These are phyloP conservation scores for Colletotrichum tofieldiae DNA, from an alignment of 2,329 filamentous ascomycete genomes.

Conservation along the genomic window DNA sequence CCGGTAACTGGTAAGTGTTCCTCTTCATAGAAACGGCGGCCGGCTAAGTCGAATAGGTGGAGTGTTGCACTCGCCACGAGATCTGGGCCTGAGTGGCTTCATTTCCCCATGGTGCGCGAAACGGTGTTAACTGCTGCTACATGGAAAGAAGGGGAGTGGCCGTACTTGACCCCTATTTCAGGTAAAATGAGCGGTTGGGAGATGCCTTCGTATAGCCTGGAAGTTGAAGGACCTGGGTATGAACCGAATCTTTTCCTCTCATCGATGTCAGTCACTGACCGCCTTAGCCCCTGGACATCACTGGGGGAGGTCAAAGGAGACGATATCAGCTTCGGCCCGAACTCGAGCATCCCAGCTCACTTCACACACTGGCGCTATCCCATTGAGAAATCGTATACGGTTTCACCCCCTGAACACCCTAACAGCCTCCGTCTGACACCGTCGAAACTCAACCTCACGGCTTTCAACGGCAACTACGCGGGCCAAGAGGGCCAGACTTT, in stretches of 20 bases:
- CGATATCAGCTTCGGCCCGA: conserved; percentile 61
- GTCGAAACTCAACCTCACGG: conserved; percentile 68
- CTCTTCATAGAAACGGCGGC: background rate
- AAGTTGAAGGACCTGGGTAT: conserved; percentile 55
- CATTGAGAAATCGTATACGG: conserved; percentile 58
- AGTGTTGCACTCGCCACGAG: conserved; percentile 58
- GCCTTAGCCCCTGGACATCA: conserved; percentile 49
- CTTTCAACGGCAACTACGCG: conserved; percentile 61
- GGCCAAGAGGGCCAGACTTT: conserved; percentile 57
- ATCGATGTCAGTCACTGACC: background rate
- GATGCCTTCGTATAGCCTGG: conserved; percentile 53
- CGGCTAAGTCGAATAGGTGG: conserved; percentile 47
- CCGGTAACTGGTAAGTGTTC: conserved; percentile 51
- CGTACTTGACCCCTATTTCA: conserved; percentile 47
- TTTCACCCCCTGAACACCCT: conserved; percentile 60
- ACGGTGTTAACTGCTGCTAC: conserved; percentile 57
- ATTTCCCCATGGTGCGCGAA: conserved; percentile 61
- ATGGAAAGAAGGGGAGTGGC: conserved; percentile 55
- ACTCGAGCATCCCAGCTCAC: conserved; percentile 63
- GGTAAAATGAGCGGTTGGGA: conserved; percentile 54
- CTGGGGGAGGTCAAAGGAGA: conserved; percentile 54
- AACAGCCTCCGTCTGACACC: conserved; percentile 64
- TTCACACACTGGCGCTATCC: conserved; percentile 72
- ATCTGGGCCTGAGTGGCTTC: conserved; percentile 54
- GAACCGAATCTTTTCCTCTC: background rate